Percentiles rank a stretch among this genome's conserved stretches.
phyloP scores from a whole-genome alignment of 2,329 filamentous ascomycete genomes.

The Hymenoscyphus infarciens region DNA sequence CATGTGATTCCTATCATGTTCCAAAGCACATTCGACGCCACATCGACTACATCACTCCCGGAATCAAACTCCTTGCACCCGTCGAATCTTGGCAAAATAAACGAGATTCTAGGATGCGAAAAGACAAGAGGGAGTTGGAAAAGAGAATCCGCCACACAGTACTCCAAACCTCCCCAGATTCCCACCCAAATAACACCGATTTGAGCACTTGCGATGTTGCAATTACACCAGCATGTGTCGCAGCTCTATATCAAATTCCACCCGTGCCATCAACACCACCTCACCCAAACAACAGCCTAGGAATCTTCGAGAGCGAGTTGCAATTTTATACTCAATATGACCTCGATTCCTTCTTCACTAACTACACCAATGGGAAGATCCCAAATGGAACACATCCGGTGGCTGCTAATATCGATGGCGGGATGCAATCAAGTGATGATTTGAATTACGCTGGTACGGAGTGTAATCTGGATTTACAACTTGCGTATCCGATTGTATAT shows the following conservation, averaged over 20 bases:
- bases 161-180: slow-evolving; percentile 3
- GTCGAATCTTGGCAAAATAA: slow-evolving; percentile 37
- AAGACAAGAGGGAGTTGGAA: background rate
- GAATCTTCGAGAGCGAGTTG: slow-evolving; percentile 1
- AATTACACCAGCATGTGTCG: slow-evolving; percentile 55
- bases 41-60: slow-evolving; percentile 49
- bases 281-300: slow-evolving; percentile 6
- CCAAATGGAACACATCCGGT: slow-evolving; percentile 9
- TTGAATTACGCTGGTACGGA: slow-evolving; percentile 28
- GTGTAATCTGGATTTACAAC: slow-evolving; percentile 41
- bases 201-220: slow-evolving; percentile 6
- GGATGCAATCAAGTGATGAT: background rate
- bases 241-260: slow-evolving; percentile 49
- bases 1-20: slow-evolving; percentile 41
- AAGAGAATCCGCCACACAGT: background rate
- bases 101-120: slow-evolving; percentile 3
- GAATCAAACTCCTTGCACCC: slow-evolving; percentile 38
- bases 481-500: slow-evolving; percentile 46
- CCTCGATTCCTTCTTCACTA: slow-evolving; percentile 45
- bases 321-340: slow-evolving; percentile 8
- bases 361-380: slow-evolving; percentile 37
- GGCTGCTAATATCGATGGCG: slow-evolving; percentile 8
- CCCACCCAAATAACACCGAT: background rate
- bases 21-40: slow-evolving; percentile 46
- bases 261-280: slow-evolving; percentile 29